These are phyloP conservation scores for Plectranthus barbatus DNA, from an alignment of 257 asterid genomes.

Conservation along the genomic window DNA sequence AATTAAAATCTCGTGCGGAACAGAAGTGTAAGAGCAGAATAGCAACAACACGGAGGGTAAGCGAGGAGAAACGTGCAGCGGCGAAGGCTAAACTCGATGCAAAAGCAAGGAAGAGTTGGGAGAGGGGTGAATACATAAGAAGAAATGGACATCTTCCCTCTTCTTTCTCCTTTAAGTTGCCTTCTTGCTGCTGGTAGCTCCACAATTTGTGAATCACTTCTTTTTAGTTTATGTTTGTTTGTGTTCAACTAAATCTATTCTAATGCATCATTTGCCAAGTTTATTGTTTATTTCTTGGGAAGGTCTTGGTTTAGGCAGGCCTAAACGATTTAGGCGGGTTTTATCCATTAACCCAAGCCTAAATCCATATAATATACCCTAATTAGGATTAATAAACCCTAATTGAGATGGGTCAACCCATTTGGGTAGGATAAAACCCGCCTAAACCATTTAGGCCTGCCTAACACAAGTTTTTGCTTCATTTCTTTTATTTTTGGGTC, in stretches of 20 bases:
- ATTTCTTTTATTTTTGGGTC: too few species aligned
- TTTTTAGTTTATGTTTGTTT: not conserved
- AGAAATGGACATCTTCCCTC: slow-evolving; percentile 72
- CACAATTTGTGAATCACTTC: not conserved
- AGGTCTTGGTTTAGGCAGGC: too few species aligned
- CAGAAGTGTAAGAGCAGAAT: slow-evolving; percentile 61
- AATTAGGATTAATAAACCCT: too few species aligned
- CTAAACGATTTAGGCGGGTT: too few species aligned
- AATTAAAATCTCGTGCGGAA: slow-evolving; percentile 67
- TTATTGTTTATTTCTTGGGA: too few species aligned
- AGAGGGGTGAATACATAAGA: slow-evolving; percentile 64
- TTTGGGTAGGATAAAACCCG: too few species aligned
- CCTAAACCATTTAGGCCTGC: too few species aligned
- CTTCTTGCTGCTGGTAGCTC: slow-evolving; percentile 55
- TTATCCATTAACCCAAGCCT: too few species aligned
- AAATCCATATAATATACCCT: too few species aligned
- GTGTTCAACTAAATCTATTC: not conserved
- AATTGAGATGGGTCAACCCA: too few species aligned
- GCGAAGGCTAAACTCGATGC: slow-evolving; percentile 81
- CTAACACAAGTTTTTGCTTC: too few species aligned
- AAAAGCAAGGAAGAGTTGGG: slow-evolving; percentile 58
- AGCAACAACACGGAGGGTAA: slow-evolving; percentile 65
- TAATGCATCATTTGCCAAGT: not conserved
- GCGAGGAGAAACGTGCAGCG: slow-evolving; percentile 75
- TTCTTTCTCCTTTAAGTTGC: slow-evolving; percentile 51